Evolutionary conservation across 257 asterid species (phyloP), one percentile per base, ranked within the genome.

Genomic region (Verbena officinalis): DNA sequence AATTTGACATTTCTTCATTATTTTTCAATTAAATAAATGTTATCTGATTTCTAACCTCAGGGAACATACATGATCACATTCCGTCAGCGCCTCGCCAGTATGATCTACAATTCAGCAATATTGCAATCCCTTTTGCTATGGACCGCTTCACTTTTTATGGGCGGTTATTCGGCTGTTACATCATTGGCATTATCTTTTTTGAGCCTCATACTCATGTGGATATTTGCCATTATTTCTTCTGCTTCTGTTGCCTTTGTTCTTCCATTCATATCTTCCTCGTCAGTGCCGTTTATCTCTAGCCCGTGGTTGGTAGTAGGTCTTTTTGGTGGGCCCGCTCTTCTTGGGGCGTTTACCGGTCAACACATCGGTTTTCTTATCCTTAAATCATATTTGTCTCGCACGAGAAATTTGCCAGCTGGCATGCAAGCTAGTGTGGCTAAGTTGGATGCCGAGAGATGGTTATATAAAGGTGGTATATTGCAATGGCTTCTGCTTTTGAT

Each of bases 371-470:
- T 54, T 72, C 69, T 63, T 49, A 44, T 84, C 70, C 89, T 88
- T 42, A 51, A 70, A 55, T 79, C 79, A 27, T 81, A 84, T 72
- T 77, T 90, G 78, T 75, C 77, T 46, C 60, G 74, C 50, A 55
- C 57, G 77, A 71, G 62, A 52, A 78, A 77, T 55, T 70, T 90
- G 23, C 76, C 97, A 58, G 77, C 75, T 27, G 70, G 66, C 68
- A 68, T 65, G 59, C 80, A 60, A 59, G 78, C 78, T 30, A 80
- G 73, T 51, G 63, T 84, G 80, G 95, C 96, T 53, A 83, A 86
- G 79, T 83, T 94, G 74, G 97, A 90, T 68, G 89, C 99, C 3
- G 99, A 94, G 83, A 84, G 99, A 80, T 90, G 99, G 99, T 72
- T 94, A 45, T 90, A 39, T 73, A 94, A 94, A 81, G 81, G 89